Evolutionary conservation across 352 stramenopile species (phyloP).

Genomic region (Phytophthora sp.): DNA sequence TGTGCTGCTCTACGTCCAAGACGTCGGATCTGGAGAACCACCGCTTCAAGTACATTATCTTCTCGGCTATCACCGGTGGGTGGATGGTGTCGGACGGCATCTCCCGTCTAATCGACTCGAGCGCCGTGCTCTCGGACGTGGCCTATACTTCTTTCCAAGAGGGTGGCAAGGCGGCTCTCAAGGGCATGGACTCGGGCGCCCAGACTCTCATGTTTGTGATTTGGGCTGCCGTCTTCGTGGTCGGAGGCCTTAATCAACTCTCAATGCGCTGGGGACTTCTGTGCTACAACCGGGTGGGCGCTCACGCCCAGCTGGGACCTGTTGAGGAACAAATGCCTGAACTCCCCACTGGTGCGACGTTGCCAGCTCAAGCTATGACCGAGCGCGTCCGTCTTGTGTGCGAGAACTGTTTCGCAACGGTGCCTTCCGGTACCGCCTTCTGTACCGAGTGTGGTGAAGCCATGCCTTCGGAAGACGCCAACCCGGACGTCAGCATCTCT

Average conservation of each 20-base stretch:
- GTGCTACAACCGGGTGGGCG: conserved; percentile 90
- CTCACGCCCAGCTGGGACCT: conserved; percentile 66
- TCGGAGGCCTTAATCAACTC: conserved; percentile 81
- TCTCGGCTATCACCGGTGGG: conserved; percentile 70
- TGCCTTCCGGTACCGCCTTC: conserved; percentile 83
- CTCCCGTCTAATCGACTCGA: conserved; percentile 68
- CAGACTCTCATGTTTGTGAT: conserved; percentile 84
- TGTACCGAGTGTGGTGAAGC: conserved; percentile 90
- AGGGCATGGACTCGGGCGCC: conserved; percentile 54
- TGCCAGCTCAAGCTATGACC: conserved; percentile 52
- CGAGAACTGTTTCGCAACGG: conserved; percentile 90
- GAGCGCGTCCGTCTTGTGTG: conserved; percentile 87
- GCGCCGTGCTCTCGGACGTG: conserved; percentile 64
- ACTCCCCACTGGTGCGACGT: conserved; percentile 71
- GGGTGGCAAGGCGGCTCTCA: conserved; percentile 52
- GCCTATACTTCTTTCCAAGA: conserved; percentile 74
- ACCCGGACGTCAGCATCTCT: conserved; percentile 87
- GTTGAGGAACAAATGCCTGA: conserved; percentile 78
- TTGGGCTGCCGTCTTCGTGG: conserved; percentile 65
- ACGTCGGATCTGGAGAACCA: conserved; percentile 86
- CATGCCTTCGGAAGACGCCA: conserved; percentile 76
- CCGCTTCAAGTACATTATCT: conserved; percentile 90
- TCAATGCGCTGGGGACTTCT: conserved; percentile 87
- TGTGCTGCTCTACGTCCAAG: conserved; percentile 83
- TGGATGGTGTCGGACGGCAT: conserved; percentile 83